phyloP scores from a whole-genome alignment of 2,329 filamentous ascomycete species.

The Colletotrichum liaoningense region DNA sequence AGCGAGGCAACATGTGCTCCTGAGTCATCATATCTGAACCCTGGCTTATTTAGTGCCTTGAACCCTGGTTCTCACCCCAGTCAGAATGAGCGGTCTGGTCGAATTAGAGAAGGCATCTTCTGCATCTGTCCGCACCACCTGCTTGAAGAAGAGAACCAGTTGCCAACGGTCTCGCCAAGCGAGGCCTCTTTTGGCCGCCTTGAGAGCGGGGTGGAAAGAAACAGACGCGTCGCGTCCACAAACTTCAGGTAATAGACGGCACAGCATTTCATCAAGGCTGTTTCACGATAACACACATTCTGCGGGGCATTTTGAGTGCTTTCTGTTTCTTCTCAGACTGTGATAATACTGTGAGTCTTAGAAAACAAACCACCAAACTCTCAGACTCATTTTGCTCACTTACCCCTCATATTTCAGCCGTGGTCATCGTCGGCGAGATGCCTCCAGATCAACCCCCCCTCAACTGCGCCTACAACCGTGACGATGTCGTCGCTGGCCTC shows the following conservation, averaged over 20 bases:
- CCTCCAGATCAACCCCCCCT: conserved; percentile 13
- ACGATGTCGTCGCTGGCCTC: conserved; percentile 28
- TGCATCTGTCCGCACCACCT: conserved; percentile 26
- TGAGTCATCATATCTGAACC: conserved; percentile 1
- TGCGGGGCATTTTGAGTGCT: neutral
- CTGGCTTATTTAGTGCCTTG: neutral
- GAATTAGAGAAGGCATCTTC: conserved; percentile 5
- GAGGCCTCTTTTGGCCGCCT: neutral
- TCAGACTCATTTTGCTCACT: neutral
- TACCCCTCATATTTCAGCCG: neutral
- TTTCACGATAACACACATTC: neutral
- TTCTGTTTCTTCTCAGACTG: neutral
- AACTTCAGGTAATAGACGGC: neutral
- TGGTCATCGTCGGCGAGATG: neutral
- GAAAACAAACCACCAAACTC: neutral
- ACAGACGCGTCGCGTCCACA: conserved; percentile 31
- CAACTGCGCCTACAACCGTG: conserved; percentile 28
- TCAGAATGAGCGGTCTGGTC: neutral
- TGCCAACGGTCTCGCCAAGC: neutral
- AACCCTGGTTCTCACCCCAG: conserved; percentile 1
- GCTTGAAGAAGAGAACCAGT: conserved; percentile 6
- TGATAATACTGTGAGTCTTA: neutral
- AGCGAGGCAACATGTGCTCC: neutral
- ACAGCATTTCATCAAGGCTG: neutral
- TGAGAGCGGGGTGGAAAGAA: conserved; percentile 15